Conservation (phyloP, 257 asterid genomes). For the Scutellaria galericulata region DNA sequence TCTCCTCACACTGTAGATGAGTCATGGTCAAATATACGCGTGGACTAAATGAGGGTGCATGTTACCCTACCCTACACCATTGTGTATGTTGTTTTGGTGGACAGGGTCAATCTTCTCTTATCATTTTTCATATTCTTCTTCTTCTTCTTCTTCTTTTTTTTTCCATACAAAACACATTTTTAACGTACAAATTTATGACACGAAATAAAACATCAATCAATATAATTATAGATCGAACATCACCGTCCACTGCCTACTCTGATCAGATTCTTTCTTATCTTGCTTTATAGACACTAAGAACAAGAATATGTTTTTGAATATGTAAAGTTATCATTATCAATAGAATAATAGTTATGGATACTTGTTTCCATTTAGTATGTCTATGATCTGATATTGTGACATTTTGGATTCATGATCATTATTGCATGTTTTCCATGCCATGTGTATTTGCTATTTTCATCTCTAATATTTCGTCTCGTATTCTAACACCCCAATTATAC, state of each 20-base stretch:
- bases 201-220: no score
- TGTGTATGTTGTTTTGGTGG: constrained; percentile 1
- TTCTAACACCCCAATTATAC: not conserved
- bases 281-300: constrained; percentile 6
- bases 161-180: no score
- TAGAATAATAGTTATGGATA: not conserved
- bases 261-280: constrained; percentile 26
- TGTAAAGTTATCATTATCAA: not conserved
- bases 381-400: no score
- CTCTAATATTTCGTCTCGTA: not conserved
- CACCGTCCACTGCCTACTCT: constrained; percentile 13
- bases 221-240: not conserved
- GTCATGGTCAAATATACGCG: constrained; percentile 19
- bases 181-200: no score
- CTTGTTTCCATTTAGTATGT: not conserved
- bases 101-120: constrained; percentile 12
- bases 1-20: no score
- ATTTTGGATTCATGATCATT: not conserved
- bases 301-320: constrained; percentile 21
- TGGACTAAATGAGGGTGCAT: constrained; percentile 4
- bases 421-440: not conserved
- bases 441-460: not conserved
- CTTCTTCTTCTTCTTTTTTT: no score
- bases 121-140: not conserved
- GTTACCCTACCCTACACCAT: no score